Base-by-base conservation (phyloP, 2,329 filamentous ascomycete species). In the Aspergillus calidoustus region DNA sequence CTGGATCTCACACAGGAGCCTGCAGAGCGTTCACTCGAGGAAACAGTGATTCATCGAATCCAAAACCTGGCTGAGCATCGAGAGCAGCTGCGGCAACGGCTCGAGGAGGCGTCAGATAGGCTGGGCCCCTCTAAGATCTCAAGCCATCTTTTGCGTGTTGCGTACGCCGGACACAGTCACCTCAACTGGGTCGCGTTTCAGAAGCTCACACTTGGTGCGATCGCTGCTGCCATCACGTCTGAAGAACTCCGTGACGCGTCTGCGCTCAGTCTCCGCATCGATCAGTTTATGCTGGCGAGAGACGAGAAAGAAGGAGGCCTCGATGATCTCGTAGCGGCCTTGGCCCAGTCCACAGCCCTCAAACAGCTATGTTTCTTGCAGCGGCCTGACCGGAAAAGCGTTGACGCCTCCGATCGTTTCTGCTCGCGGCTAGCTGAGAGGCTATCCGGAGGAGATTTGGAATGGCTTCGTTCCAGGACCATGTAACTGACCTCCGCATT, bases 101-200 rank as follows among this genome's bases (percentile, higher is more conserved):
- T 66, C 22, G 57, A 66, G 62, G 59, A 66, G 62, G 51, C 25
- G 19, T 62, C 59, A 17, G 41, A 59, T 9, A 66, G 62, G 28
- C 64, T 66, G 9, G 62, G 62, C 25, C 56, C 57, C 54, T 62
- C 54, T 25, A 25, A 43, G 51, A 25, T 60, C 52, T 64, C 61
- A 25, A 52, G 54, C 43, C 57, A 64, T 55, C 19, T 62, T 22
- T 59, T 66, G 23, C 48, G 61, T 48, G 49, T 66, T 38, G 62
- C 57, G 46, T 66, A 64, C 51, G 50, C 64, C 44, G 60, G 47
- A 52, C n/a, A 30, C 49, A 28, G 46, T 38, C 60, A 66, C 50
- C 62, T 66, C 19, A 66, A 66, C 60, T 66, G 62, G 62, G 62
- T 55, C 8, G 34, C 19, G 43, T 66, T 66, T 63, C 9, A 25